Evolutionary conservation across 78 protist genomes (phyloP).

Genomic region (Dictyostelium discoideum): DNA sequence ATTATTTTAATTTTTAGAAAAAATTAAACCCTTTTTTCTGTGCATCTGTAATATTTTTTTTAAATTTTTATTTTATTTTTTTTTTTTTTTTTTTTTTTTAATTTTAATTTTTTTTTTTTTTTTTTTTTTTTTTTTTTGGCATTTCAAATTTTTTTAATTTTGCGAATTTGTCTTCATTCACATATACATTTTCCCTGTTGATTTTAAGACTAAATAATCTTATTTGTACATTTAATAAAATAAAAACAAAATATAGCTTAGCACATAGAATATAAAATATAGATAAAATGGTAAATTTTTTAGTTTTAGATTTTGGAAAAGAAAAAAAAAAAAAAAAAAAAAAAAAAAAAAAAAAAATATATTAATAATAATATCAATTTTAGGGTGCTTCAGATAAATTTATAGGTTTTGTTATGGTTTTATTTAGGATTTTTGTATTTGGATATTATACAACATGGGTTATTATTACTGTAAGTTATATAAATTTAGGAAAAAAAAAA

Average conservation of each 20-base stretch:
- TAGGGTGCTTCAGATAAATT: conserved; percentile 69
- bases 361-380: not conserved
- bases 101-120: no score
- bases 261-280: not conserved
- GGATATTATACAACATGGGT: conserved; percentile 81
- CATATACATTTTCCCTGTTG: not conserved
- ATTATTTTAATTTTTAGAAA: no score
- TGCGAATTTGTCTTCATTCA: not conserved
- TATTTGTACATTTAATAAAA: not conserved
- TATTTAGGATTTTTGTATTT: conserved; percentile 71
- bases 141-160: not conserved
- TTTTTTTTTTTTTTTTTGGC: not conserved
- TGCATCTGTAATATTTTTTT: not conserved
- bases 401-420: conserved; percentile 51
- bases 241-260: not conserved
- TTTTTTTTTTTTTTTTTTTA: not conserved
- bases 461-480: conserved; percentile 61
- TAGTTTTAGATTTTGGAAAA: not conserved
- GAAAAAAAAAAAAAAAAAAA: no score
- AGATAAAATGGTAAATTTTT: not conserved
- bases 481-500: not conserved
- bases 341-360: no score
- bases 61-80: not conserved
- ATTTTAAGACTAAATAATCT: not conserved
- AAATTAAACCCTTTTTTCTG: no score